Base-by-base conservation (phyloP, 805 yeast genomes). In the Candida dajiaensis region DNA sequence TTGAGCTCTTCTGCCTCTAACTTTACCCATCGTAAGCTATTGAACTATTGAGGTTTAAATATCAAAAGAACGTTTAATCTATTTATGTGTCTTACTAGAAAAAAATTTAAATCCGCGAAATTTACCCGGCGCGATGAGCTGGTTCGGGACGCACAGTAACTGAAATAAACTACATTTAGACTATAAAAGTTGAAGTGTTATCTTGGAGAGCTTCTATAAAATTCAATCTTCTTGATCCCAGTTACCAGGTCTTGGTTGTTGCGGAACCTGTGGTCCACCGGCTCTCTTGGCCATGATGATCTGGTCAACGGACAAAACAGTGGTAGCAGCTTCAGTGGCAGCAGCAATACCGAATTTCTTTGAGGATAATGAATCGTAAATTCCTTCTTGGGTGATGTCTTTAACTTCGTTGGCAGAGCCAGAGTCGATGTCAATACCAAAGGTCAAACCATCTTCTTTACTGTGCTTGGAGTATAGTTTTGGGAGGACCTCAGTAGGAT, bases 211-310 rank as follows among this genome's bases (percentile, higher is more conserved):
- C 4, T 28, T 28, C 31, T 39, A 11, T 21, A 18, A 22, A 10
- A 13, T 12, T 42, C 70, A 89, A 69, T 90, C 97, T 50, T 77
- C 97, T 68, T 84, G 94, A 63, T 89, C 97, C 97, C 97, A 89
- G 71, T 89, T 89, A 50, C 96, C 97, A 40, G 94, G 92, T 66
- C 81, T 81, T 56, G 83, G 84, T 62, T 86, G 95, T 58, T 75
- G 71, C 54, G 77, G 73, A 29, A 97, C 97, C 77, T 89, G 83
- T 42, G 99, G 99, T 20, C 99, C 99, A 54, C 99, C 99, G 2
- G 98, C 97, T 65, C 97, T 81, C 78, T 92, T 92, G 40, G 99
- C 98, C 94, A 92, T 94, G 64, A 92, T 94, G 60, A 92, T 92
- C 75, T 92, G 98, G 66, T 94, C 98, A 43, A 94, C 94, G 22